Evolutionary conservation across 1,284 basidiomycete genomes (phyloP).

Genomic region (Pisolithus thermaeus): DNA sequence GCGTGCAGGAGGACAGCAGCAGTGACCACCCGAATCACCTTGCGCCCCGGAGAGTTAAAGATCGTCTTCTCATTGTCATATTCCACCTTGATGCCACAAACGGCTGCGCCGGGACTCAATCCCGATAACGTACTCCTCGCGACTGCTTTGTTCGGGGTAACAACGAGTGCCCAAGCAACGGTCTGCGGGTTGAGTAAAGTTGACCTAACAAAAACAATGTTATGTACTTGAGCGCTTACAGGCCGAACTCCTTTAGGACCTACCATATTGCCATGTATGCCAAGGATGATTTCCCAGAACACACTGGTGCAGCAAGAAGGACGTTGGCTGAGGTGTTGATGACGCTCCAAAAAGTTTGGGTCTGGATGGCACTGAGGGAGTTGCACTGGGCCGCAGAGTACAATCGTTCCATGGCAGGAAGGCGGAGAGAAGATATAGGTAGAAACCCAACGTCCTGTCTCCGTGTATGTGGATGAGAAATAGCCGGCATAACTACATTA

Average conservation of each 20-base stretch:
- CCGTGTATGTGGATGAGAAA: constrained; percentile 59
- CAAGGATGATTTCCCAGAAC: constrained; percentile 79
- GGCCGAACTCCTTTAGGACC: constrained; percentile 9
- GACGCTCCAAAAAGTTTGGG: constrained; percentile 84
- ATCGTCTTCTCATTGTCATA: constrained; percentile 24
- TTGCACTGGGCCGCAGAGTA: constrained; percentile 40
- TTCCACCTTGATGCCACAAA: constrained; percentile 42
- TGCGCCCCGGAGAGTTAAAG: constrained; percentile 32
- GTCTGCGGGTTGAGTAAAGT: constrained; percentile 34
- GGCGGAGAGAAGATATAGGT: constrained; percentile 46
- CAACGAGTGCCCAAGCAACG: constrained; percentile 48
- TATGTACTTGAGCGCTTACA: constrained; percentile 2
- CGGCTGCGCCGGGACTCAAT: constrained; percentile 37
- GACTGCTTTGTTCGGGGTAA: constrained; percentile 47
- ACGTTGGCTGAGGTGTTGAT: constrained; percentile 68
- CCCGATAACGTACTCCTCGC: constrained; percentile 47
- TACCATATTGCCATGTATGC: constrained; percentile 72
- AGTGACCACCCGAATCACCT: constrained; percentile 50
- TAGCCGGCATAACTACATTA: constrained; percentile 70
- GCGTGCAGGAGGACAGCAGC: constrained; percentile 43
- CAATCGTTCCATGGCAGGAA: constrained; percentile 42
- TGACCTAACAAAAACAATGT: constrained; percentile 35
- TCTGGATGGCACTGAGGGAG: constrained; percentile 84
- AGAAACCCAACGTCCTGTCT: constrained; percentile 84
- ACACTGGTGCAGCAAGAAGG: constrained; percentile 78